Evolutionary conservation across 352 stramenopile genomes (phyloP).

Genomic region (Pythium aphanidermatum): DNA sequence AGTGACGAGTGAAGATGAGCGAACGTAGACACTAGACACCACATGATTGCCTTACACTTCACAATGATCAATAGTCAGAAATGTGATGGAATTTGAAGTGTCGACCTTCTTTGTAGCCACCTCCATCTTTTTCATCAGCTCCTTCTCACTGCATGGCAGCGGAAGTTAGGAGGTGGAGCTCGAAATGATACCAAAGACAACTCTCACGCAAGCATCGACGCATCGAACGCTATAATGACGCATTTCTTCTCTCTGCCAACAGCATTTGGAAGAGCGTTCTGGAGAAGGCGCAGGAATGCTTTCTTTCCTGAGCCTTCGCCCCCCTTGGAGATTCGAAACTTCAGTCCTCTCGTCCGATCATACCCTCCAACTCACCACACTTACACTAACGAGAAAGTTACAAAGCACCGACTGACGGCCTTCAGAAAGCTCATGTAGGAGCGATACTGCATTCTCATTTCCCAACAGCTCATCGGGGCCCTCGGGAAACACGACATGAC

Average conservation of each 20-base stretch:
- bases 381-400: constrained; percentile 69
- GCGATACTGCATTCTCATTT: constrained; percentile 27
- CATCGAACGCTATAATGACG: constrained; percentile 32
- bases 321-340: constrained; percentile 24
- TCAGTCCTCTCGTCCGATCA: not conserved
- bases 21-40: not conserved
- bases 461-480: constrained; percentile 37
- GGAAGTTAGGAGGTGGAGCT: not conserved
- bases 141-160: constrained; percentile 26
- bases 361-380: not conserved
- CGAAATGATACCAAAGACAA: no score
- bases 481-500: constrained; percentile 26
- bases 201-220: constrained; percentile 30
- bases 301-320: constrained; percentile 41
- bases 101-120: constrained; percentile 21
- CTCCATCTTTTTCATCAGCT: constrained; percentile 34
- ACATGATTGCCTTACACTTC: constrained; percentile 27
- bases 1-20: not conserved
- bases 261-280: constrained; percentile 17
- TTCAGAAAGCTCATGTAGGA: constrained; percentile 19
- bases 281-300: constrained; percentile 40
- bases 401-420: constrained; percentile 11
- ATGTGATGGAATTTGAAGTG: constrained; percentile 21
- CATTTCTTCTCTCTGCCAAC: constrained; percentile 13
- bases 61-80: constrained; percentile 53